phyloP scores from a whole-genome alignment of 768 basidiomycete genomes.

The Mrakia frigida region DNA sequence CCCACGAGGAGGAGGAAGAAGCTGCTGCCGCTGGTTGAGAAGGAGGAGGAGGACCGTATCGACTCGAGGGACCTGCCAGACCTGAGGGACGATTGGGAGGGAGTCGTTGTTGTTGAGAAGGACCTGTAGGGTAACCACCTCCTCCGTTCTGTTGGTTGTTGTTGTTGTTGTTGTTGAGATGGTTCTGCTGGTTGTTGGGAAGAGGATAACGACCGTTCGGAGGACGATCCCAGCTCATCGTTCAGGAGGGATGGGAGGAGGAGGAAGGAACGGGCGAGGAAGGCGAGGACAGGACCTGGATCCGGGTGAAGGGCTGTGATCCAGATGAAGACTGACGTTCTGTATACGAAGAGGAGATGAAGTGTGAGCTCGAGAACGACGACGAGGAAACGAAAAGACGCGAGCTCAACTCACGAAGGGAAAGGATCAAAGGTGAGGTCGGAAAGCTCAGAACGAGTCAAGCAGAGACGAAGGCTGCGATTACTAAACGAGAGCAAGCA shows the following conservation, averaged over 20 bases:
- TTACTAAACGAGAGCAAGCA: not conserved
- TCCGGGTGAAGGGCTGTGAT: no score
- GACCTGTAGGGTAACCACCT: slow-evolving; percentile 2
- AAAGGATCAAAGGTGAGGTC: not conserved
- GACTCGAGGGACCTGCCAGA: not conserved
- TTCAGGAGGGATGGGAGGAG: not conserved
- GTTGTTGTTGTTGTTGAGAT: not conserved
- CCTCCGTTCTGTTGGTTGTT: no score
- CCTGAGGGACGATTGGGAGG: not conserved
- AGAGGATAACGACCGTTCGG: not conserved
- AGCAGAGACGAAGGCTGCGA: not conserved
- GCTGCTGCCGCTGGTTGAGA: slow-evolving; percentile 8
- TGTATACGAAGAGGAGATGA: not conserved
- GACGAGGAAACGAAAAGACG: not conserved
- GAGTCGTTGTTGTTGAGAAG: not conserved
- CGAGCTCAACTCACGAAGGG: not conserved
- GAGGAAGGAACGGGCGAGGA: not conserved
- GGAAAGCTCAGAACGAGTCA: not conserved
- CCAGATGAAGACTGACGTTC: not conserved
- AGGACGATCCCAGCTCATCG: slow-evolving; percentile 15
- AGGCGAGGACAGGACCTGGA: not conserved
- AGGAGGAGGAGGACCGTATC: not conserved
- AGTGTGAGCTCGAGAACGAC: not conserved
- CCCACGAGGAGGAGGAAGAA: not conserved
- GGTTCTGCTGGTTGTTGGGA: not conserved